Conservation (phyloP, 192 early-diverging fungal species). For the Dissophora globulifera region DNA sequence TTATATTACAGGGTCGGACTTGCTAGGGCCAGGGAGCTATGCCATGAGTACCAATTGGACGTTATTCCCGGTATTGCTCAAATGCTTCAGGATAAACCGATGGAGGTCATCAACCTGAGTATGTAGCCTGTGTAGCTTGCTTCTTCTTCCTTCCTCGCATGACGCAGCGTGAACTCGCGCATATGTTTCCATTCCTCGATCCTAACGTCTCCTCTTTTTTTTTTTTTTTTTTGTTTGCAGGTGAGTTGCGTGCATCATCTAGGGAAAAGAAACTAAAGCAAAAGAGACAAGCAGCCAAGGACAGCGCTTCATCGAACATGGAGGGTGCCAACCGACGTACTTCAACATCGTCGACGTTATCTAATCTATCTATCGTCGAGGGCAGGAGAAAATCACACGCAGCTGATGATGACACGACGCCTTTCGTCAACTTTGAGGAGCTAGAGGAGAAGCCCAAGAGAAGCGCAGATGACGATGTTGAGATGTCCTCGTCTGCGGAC, state of each 20-base stretch:
- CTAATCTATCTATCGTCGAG: constrained; percentile 1
- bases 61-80: constrained; percentile 45
- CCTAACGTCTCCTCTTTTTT: neutral
- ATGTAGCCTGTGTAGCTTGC: too few relatives aligned
- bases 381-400: constrained; percentile 39
- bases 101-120: constrained; percentile 22
- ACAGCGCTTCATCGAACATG: neutral
- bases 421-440: constrained; percentile 52
- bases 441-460: constrained; percentile 42
- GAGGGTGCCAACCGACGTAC: constrained; percentile 3
- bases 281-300: constrained; percentile 14
- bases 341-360: neutral
- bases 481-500: constrained; percentile 21
- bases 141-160: too few relatives aligned
- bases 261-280: constrained; percentile 16
- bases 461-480: constrained; percentile 22
- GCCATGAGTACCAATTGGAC: constrained; percentile 45
- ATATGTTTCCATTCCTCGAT: neutral
- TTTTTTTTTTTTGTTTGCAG: neutral
- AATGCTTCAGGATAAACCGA: constrained; percentile 46
- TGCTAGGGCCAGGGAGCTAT: constrained; percentile 43
- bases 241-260: constrained; percentile 7
- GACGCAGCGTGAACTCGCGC: neutral
- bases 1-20: constrained; percentile 34
- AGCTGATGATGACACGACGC: constrained; percentile 44